phyloP scores from a whole-genome alignment of 2,329 filamentous ascomycete species.

The Trichoderma cornu-damae region DNA sequence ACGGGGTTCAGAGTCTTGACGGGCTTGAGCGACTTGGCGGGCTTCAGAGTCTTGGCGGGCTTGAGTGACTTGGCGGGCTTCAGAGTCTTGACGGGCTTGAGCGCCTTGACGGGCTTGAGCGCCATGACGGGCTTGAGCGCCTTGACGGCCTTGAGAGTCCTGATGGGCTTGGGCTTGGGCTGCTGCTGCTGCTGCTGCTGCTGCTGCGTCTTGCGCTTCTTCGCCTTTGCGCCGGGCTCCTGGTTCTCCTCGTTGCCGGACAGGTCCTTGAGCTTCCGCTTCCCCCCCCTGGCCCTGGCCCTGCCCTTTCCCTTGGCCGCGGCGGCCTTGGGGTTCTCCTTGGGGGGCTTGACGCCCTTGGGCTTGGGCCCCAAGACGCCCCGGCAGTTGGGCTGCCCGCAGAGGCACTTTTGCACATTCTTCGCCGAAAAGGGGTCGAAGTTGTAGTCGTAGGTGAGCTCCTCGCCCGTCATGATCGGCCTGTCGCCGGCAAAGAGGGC shows the following conservation, averaged over 20 bases:
- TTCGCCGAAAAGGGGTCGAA: conserved; percentile 65
- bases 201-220: conserved; percentile 40
- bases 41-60: neutral
- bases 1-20: neutral
- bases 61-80: neutral
- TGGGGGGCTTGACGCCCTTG: conserved; percentile 49
- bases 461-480: conserved; percentile 90
- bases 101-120: neutral
- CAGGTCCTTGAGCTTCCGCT: conserved; percentile 53
- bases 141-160: conserved; percentile 12
- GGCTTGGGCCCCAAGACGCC: conserved; percentile 59
- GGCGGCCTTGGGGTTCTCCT: conserved; percentile 40
- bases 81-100: neutral
- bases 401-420: conserved; percentile 63
- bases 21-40: neutral
- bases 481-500: conserved; percentile 87
- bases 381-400: conserved; percentile 58
- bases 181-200: conserved; percentile 40
- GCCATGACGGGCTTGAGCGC: neutral
- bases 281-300: conserved; percentile 36
- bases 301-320: conserved; percentile 34
- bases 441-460: conserved; percentile 90
- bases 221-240: conserved; percentile 33
- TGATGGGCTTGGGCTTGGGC: conserved; percentile 24
- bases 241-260: conserved; percentile 42